Evolutionary conservation across 495 filamentous ascomycete species (phyloP), one percentile per base, ranked within the genome.

Genomic region (Penicillium antarcticum): DNA sequence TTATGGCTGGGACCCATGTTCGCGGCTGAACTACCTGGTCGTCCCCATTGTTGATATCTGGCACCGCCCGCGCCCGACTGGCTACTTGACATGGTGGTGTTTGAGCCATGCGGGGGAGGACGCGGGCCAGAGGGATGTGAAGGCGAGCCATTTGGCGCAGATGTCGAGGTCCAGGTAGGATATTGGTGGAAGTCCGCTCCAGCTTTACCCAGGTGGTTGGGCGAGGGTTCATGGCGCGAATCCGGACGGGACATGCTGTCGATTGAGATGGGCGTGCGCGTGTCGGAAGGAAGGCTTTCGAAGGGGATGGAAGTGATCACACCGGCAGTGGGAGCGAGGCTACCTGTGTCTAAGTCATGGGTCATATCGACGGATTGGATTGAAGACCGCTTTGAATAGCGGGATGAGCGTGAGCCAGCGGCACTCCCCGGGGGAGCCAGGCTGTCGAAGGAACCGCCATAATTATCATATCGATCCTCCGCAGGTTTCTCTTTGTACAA

Each of bases 261-360:
- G 53, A 92, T 76, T 12, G 86, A 71, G 48, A 91, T 81, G 2
- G 92, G 90, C 36, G 83, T 85, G 45, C 77, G 80, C 31, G 72
- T 74, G 65, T 89, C 88, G 23, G 82, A 64, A 24, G 79, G 68
- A n/a, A 87, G 73, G 51, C 74, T 84, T 45, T 97, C 89, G 70
- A 92, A 97, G 11, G 94, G 90, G 51, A 98, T 92, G 1, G 87
- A 86, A 7, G 91, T 90, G 51, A 96, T 89, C 12, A 92, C 81
- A 41, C 91, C 94, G n/a, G 92, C 83, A 29, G 80, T 88, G 69
- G 84, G 84, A 51, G 87, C 85, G 18, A 95, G 61, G 34, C 79
- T 82, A 17, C 57, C 42, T 53, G 76, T 53, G 53, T 87, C 78
- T 19, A 68, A 46, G 51, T 75, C 68, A 56, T 73, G 53, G 61